Percentiles rank a stretch among this genome's conserved stretches.
Evolutionary conservation across 176 grass and related monocot genomes (phyloP).

Genomic region (Oryza punctata): DNA sequence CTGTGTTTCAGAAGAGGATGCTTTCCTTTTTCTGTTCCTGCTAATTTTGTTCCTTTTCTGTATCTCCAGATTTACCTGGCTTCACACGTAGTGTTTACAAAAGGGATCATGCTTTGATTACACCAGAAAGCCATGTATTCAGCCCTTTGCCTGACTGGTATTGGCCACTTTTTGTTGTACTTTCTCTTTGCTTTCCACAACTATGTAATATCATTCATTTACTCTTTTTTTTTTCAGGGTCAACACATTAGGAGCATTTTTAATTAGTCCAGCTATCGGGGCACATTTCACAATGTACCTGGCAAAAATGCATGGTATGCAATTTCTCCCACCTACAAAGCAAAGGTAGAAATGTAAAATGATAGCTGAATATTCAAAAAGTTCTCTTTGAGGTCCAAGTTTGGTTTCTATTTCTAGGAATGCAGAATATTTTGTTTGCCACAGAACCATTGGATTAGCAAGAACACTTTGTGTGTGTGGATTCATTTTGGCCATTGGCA

Average conservation of each 20-base stretch:
- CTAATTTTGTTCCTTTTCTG: slow-evolving; percentile 34
- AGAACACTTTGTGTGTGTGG: background rate
- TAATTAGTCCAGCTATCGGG: slow-evolving; percentile 79
- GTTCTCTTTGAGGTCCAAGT: background rate
- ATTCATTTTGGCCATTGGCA: background rate
- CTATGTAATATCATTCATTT: slow-evolving; percentile 26
- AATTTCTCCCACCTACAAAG: background rate
- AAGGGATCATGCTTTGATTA: slow-evolving; percentile 86
- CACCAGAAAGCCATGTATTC: slow-evolving; percentile 96
- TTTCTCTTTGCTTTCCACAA: slow-evolving; percentile 25
- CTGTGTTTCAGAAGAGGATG: background rate
- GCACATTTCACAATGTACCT: slow-evolving; percentile 92
- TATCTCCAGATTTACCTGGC: slow-evolving; percentile 87
- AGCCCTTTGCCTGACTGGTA: slow-evolving; percentile 92
- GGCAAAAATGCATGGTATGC: slow-evolving; percentile 89
- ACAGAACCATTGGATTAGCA: background rate
- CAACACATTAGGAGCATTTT: slow-evolving; percentile 81
- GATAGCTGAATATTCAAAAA: slow-evolving; percentile 15
- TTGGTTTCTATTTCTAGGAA: background rate
- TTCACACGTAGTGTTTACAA: slow-evolving; percentile 89
- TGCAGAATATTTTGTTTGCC: background rate
- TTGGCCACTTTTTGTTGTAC: background rate
- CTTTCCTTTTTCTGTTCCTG: slow-evolving; percentile 1
- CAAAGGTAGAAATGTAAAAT: slow-evolving; percentile 18
- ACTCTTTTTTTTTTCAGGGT: slow-evolving; percentile 51